A percentile compares a stretch with the other conserved stretches of the same genome.
These are phyloP conservation scores for Camellia granthamiana DNA, from an alignment of 148 eudicot genomes.

Conservation along the genomic window DNA sequence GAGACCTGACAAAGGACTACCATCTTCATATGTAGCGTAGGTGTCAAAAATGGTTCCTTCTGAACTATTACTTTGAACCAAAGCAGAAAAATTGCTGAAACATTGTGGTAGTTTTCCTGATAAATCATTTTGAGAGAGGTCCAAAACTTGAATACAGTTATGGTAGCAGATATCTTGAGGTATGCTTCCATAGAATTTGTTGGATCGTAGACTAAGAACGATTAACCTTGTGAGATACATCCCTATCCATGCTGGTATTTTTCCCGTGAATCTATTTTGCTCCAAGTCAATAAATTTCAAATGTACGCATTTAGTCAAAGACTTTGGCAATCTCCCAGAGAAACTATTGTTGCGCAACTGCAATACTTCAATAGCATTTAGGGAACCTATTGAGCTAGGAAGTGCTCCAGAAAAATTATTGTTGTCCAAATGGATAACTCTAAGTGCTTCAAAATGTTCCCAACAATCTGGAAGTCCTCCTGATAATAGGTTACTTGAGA, in stretches of 20 bases:
- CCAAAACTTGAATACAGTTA: constrained; percentile 3
- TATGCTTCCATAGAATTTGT: constrained; percentile 14
- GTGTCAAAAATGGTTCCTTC: no score
- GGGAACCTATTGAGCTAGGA: constrained; percentile 3
- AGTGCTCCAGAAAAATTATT: constrained; percentile 11
- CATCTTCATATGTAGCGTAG: no score
- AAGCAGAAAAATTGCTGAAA: not conserved
- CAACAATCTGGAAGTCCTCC: constrained; percentile 9
- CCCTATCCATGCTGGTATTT: constrained; percentile 18
- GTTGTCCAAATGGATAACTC: not conserved
- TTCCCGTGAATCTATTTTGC: constrained; percentile 10
- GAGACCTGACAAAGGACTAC: accelerated
- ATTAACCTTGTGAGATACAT: not conserved
- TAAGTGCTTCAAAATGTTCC: not conserved
- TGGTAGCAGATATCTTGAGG: constrained; percentile 5
- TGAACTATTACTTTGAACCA: not conserved
- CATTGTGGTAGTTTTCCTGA: constrained; percentile 21
- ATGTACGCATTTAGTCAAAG: not conserved
- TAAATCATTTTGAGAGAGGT: constrained; percentile 16
- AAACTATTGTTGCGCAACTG: not conserved
- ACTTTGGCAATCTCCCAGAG: constrained; percentile 9
- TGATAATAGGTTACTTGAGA: constrained; percentile 14
- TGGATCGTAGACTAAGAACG: constrained; percentile 17
- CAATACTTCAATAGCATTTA: not conserved
- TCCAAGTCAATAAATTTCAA: not conserved